Percentiles rank a stretch among this genome's conserved stretches.
phyloP scores from a whole-genome alignment of 208 protist species.

The Vickermania spadyakhi region DNA sequence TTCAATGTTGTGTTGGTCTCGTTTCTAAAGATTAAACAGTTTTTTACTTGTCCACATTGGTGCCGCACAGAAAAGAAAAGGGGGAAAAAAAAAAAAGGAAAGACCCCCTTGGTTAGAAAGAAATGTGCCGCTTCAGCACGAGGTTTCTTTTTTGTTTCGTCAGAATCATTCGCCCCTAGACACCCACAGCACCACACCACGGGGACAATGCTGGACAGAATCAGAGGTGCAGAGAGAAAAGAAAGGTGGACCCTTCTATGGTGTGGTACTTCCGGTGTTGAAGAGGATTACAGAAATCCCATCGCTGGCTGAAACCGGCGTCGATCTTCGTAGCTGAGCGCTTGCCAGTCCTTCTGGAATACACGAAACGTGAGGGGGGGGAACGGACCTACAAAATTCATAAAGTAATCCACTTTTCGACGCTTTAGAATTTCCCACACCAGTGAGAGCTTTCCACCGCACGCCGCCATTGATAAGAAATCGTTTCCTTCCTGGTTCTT shows the following conservation, averaged over 20 bases:
- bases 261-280: background rate
- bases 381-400: background rate
- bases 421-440: background rate
- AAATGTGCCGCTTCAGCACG: no score
- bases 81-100: background rate
- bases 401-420: background rate
- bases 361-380: background rate
- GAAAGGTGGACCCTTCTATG: background rate
- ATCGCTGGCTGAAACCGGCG: background rate
- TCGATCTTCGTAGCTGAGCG: background rate
- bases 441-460: constrained; percentile 1
- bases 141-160: no score
- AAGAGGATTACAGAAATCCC: background rate
- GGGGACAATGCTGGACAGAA: no score
- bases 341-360: background rate
- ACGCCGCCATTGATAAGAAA: background rate
- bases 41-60: no score
- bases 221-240: background rate
- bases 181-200: no score
- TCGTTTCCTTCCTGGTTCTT: background rate
- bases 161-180: no score
- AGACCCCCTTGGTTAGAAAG: no score
- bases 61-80: background rate
- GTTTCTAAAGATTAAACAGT: no score
- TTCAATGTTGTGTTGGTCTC: no score